These are phyloP conservation scores for Panellus pusillus DNA, from an alignment of 768 basidiomycete species.

Conservation along the genomic window DNA sequence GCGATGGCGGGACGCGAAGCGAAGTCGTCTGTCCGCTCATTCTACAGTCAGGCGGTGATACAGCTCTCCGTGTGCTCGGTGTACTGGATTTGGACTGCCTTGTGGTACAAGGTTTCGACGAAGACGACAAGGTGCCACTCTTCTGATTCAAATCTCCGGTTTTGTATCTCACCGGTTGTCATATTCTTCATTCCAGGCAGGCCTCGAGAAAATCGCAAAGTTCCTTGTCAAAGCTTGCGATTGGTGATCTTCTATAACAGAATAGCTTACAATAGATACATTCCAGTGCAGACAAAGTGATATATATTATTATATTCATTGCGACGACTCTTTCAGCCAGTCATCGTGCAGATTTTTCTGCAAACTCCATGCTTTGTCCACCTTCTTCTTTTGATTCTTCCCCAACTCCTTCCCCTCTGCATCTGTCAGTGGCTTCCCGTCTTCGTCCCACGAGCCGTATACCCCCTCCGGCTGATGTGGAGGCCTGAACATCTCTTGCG, in stretches of 20 bases:
- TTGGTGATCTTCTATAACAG: slow-evolving; percentile 43
- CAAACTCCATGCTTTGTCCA: slow-evolving; percentile 65
- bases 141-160: slow-evolving; percentile 3
- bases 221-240: slow-evolving; percentile 64
- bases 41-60: slow-evolving; percentile 31
- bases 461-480: slow-evolving; percentile 69
- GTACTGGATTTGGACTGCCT: slow-evolving; percentile 89
- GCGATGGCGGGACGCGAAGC: slow-evolving; percentile 86
- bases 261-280: not conserved
- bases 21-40: slow-evolving; percentile 87
- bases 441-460: slow-evolving; percentile 84
- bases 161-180: not conserved
- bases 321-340: slow-evolving; percentile 40
- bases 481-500: slow-evolving; percentile 80
- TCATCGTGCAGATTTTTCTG: slow-evolving; percentile 85
- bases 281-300: slow-evolving; percentile 1
- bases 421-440: slow-evolving; percentile 85
- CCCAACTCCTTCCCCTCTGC: slow-evolving; percentile 80
- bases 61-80: slow-evolving; percentile 38
- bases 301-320: not conserved
- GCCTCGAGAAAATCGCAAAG: slow-evolving; percentile 70
- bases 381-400: slow-evolving; percentile 78
- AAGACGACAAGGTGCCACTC: slow-evolving; percentile 55
- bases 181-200: slow-evolving; percentile 29
- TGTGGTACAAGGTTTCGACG: slow-evolving; percentile 65